Evolutionary conservation across 495 filamentous ascomycete species (phyloP), one percentile per base, ranked within the genome.

Genomic region (Penicillium canariense): DNA sequence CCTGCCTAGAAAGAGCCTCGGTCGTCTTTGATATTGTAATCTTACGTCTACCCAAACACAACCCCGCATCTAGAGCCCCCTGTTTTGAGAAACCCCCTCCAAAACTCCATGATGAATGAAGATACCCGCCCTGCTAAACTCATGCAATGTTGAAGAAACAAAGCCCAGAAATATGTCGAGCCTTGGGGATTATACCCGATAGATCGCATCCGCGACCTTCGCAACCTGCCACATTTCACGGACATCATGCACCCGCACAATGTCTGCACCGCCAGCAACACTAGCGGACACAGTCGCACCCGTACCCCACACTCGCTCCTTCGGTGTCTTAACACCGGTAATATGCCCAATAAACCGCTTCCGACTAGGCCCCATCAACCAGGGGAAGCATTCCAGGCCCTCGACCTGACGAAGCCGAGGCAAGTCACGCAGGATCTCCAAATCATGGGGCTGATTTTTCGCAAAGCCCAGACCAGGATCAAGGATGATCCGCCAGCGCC

Each of bases 391-490:
- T 26, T 81, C 73, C 36, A 96, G 59, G 1, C 86, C 87, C 17
- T 84, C 78, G 65, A 77, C 81, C 5, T 62, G 67, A 12, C 88
- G 77, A 50, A 97, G 58, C 47, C 81, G 77, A 11, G 77, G 75
- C 31, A 97, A 68, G 1, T 81, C 68, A 12, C 88, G 74, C 45
- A 98, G 71, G 7, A 98, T 71, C 50, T 90, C 84, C 20, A 98
- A 68, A 69, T 96, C 96, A 66, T 96, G 88, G 18, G 77, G 76
- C 56, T 82, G 79, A 2, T 81, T 81, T 73, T 98, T 98, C 20
- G 94, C 89, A 57, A 98, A 98, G 0, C 94, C 94, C 9, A 98
- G 82, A 0, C 94, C 94, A 0, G 94, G 94, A 61, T 98, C 94
- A 3, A 98, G 82, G 39, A 97, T 87, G 42, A 98, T 92, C 38